Conservation (phyloP, 805 yeast genomes). For the Grigorovia transvaalensis region DNA sequence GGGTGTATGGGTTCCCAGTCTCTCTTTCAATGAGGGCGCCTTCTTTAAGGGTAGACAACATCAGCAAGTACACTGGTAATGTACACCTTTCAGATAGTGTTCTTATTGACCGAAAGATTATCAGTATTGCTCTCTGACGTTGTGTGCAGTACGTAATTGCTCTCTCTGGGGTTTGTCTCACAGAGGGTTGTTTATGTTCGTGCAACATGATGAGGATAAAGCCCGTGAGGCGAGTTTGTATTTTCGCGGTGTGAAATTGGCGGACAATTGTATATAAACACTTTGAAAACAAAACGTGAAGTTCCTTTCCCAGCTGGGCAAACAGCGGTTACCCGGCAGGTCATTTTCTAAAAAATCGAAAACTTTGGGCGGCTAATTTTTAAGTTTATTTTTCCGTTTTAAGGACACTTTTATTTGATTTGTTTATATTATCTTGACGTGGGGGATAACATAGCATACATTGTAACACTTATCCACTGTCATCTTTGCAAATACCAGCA, state of each 20-base stretch:
- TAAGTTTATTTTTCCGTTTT: neutral
- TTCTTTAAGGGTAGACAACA: too few relatives aligned
- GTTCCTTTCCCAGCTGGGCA: neutral
- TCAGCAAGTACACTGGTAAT: too few relatives aligned
- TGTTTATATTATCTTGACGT: too few relatives aligned
- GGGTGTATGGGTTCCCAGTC: neutral
- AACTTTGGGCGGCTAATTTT: conserved; percentile 3
- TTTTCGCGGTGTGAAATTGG: neutral
- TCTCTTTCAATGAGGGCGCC: neutral
- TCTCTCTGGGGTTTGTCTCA: too few relatives aligned
- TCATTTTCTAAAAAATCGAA: neutral
- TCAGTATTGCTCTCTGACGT: too few relatives aligned
- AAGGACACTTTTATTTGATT: too few relatives aligned
- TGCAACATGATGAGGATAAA: neutral
- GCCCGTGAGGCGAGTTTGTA: neutral
- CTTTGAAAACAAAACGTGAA: neutral
- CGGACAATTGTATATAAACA: neutral
- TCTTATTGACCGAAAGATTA: too few relatives aligned
- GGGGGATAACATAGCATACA: neutral
- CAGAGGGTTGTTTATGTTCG: neutral
- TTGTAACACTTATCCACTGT: neutral
- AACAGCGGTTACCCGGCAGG: neutral
- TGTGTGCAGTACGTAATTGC: too few relatives aligned
- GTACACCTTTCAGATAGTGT: too few relatives aligned
- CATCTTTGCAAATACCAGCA: neutral